A percentile compares a stretch with the other conserved stretches of the same genome.
Conservation (phyloP, 257 asterid species). For the Agastache rugosa region DNA sequence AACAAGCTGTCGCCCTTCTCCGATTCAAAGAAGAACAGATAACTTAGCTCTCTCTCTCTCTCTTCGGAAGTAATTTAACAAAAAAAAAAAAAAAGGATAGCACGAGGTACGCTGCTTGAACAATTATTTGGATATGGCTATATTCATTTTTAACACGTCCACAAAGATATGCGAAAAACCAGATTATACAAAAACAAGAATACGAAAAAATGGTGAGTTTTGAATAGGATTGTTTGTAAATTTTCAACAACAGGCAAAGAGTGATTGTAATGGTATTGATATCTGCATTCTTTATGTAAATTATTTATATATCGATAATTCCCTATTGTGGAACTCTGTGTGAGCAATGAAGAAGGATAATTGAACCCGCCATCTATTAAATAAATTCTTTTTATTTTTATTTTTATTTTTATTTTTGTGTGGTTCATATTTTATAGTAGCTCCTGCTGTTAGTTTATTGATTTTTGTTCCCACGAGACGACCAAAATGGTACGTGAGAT, state of each 20-base stretch:
- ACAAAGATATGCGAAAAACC: slow-evolving; percentile 28
- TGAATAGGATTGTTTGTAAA: slow-evolving; percentile 46
- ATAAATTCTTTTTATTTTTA: background rate
- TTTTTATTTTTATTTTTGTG: background rate
- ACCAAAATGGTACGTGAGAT: too few relatives aligned
- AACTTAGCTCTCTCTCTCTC: slow-evolving; percentile 38
- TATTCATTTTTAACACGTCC: slow-evolving; percentile 12
- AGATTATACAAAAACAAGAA: slow-evolving; percentile 39
- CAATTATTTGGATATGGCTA: slow-evolving; percentile 31
- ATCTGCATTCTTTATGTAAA: slow-evolving; percentile 63
- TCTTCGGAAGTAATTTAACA: background rate
- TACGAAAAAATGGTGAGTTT: slow-evolving; percentile 24
- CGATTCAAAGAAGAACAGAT: slow-evolving; percentile 74
- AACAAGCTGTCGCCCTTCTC: slow-evolving; percentile 58
- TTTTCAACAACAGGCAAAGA: slow-evolving; percentile 33
- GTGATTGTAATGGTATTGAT: slow-evolving; percentile 36
- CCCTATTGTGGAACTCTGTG: slow-evolving; percentile 17
- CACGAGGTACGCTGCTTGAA: slow-evolving; percentile 31
- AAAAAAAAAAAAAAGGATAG: background rate
- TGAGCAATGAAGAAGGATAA: slow-evolving; percentile 20
- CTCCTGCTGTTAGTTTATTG: background rate
- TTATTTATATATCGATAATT: slow-evolving; percentile 27
- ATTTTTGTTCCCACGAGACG: too few relatives aligned
- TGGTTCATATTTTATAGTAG: background rate
- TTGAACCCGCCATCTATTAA: slow-evolving; percentile 27